Evolutionary conservation across 768 basidiomycete species (phyloP).

Genomic region (Solioccasus polychromus): DNA sequence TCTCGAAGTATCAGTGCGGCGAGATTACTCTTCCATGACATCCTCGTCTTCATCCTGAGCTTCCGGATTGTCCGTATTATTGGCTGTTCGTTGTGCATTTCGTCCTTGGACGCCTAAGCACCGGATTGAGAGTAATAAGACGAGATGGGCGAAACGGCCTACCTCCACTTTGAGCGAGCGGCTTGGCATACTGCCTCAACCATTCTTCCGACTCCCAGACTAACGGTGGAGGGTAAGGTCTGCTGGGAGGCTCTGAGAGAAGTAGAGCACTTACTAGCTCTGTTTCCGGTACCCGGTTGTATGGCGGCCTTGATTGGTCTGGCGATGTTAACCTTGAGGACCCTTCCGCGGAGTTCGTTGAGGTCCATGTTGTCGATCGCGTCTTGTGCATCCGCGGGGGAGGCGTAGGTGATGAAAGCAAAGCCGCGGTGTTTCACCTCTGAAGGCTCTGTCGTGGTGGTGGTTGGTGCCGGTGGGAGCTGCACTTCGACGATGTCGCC

Average conservation of each 20-base stretch:
- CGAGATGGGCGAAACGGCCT: constrained; percentile 14
- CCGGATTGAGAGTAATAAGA: constrained; percentile 1
- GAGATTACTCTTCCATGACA: constrained; percentile 70
- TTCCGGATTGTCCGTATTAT: constrained; percentile 18
- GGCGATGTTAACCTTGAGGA: constrained; percentile 82
- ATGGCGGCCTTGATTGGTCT: constrained; percentile 73
- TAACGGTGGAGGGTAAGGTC: constrained; percentile 29
- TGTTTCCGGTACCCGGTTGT: constrained; percentile 62
- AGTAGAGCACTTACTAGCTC: constrained; percentile 58
- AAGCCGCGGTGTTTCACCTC: constrained; percentile 89
- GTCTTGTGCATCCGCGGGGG: constrained; percentile 83
- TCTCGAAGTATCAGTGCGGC: too few relatives aligned
- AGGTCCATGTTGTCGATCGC: constrained; percentile 99
- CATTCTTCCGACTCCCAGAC: constrained; percentile 98
- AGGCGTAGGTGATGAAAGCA: constrained; percentile 86
- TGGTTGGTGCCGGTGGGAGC: constrained; percentile 75
- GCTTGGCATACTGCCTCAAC: constrained; percentile 79
- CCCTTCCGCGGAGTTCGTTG: constrained; percentile 78
- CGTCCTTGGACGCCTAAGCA: constrained; percentile 54
- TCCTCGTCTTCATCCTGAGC: constrained; percentile 41
- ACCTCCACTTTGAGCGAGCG: constrained; percentile 75
- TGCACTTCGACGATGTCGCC: constrained; percentile 94
- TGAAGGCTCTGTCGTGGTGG: constrained; percentile 54
- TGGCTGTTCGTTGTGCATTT: constrained; percentile 30
- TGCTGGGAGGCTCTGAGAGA: neutral